phyloP scores from a whole-genome alignment of 2,329 filamentous ascomycete species.

The Hypoxylon sp. region DNA sequence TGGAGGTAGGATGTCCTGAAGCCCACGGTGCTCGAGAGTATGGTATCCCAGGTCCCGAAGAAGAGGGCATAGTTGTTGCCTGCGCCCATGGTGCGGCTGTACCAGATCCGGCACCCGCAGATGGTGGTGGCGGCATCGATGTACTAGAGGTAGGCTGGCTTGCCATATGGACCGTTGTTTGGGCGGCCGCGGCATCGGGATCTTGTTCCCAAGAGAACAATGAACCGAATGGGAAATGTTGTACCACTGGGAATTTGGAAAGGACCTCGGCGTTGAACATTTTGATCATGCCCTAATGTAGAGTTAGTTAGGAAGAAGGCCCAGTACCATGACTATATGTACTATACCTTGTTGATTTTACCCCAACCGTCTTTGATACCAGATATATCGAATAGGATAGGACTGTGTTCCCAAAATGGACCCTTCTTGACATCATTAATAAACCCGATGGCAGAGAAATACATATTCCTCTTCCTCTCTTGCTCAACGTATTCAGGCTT shows the following conservation, averaged over 20 bases:
- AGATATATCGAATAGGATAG: constrained; percentile 93
- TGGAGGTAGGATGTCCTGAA: constrained; percentile 43
- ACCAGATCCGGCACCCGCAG: constrained; percentile 49
- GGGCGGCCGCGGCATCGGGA: constrained; percentile 68
- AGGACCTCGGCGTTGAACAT: constrained; percentile 99
- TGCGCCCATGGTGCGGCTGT: constrained; percentile 64
- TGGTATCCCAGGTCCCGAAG: constrained; percentile 53
- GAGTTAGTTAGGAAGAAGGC: constrained; percentile 22
- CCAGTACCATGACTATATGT: background rate
- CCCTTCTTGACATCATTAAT: constrained; percentile 98
- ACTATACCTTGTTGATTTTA: constrained; percentile 88
- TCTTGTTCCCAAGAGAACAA: constrained; percentile 84
- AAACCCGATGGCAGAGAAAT: constrained; percentile 96
- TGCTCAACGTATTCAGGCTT: constrained; percentile 75
- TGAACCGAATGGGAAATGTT: constrained; percentile 89
- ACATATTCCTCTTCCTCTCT: constrained; percentile 81
- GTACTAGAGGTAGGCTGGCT: constrained; percentile 64
- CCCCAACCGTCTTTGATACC: constrained; percentile 95
- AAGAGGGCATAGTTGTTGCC: constrained; percentile 59
- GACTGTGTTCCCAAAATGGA: constrained; percentile 97
- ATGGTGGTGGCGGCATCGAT: constrained; percentile 49
- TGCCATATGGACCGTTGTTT: constrained; percentile 69
- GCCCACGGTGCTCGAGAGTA: constrained; percentile 50
- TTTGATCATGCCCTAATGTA: constrained; percentile 89
- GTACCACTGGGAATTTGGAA: constrained; percentile 97